Conservation (phyloP, 139 green algal species). For the Coccomyxa sp. region DNA sequence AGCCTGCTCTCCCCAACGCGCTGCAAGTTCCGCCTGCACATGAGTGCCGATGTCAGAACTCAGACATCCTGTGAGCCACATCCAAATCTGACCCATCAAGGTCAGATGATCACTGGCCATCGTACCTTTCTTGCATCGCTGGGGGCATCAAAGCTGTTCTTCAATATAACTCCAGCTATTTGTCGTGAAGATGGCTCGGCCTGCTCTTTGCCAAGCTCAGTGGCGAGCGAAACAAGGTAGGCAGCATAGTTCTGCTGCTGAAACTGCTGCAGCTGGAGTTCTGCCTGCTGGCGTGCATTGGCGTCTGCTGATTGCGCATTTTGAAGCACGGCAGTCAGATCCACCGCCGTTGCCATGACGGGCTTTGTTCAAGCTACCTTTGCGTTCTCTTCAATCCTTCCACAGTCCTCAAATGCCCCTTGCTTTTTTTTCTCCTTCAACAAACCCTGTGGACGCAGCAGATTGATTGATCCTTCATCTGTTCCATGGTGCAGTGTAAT, state of each 20-base stretch:
- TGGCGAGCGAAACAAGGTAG: conserved; percentile 69
- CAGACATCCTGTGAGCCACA: neutral
- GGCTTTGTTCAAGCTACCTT: neutral
- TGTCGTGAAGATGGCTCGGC: conserved; percentile 69
- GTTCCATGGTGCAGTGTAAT: too few species aligned
- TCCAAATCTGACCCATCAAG: neutral
- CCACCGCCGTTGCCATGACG: conserved; percentile 20
- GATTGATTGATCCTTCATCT: too few species aligned
- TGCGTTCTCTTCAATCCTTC: too few species aligned
- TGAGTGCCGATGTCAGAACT: neutral
- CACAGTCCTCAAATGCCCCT: too few species aligned
- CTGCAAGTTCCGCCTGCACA: conserved; percentile 51
- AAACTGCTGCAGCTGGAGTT: conserved; percentile 73
- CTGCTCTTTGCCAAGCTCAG: conserved; percentile 69
- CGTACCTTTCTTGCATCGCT: conserved; percentile 46
- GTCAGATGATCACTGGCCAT: neutral
- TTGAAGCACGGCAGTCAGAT: conserved; percentile 53
- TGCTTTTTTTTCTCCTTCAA: too few species aligned
- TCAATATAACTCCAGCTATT: conserved; percentile 91
- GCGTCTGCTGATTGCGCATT: conserved; percentile 69
- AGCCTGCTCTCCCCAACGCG: conserved; percentile 70
- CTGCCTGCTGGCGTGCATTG: conserved; percentile 62
- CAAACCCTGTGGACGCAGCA: too few species aligned
- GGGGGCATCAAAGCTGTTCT: conserved; percentile 91
- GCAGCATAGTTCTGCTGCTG: conserved; percentile 67